A percentile compares a stretch with the other conserved stretches of the same genome.
Evolutionary conservation across 805 yeast genomes (phyloP).

Genomic region (Metschnikowia chrysomelidarum): DNA sequence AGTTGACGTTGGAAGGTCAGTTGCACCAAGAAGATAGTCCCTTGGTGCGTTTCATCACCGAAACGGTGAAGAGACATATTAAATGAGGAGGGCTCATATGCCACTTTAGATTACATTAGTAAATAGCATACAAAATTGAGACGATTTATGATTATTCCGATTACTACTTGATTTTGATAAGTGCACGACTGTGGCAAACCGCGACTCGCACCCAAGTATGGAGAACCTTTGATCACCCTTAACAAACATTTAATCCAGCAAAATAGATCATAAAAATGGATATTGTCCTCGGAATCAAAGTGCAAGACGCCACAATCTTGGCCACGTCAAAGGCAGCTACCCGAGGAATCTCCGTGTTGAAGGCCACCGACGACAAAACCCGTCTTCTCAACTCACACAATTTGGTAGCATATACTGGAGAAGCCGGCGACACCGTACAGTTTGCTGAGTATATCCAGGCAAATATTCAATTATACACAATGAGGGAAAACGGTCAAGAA

Average conservation of each 20-base stretch:
- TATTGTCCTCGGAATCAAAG: slow-evolving; percentile 81
- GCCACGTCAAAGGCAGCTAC: slow-evolving; percentile 96
- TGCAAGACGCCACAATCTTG: slow-evolving; percentile 74
- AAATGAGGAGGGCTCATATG: slow-evolving; percentile 1
- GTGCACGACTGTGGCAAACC: slow-evolving; percentile 20
- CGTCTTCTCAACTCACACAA: slow-evolving; percentile 70
- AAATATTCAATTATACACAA: slow-evolving; percentile 80
- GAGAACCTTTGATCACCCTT: background rate
- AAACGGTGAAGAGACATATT: slow-evolving; percentile 25
- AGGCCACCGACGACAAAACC: slow-evolving; percentile 79
- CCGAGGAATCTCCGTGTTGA: slow-evolving; percentile 81
- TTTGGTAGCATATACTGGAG: slow-evolving; percentile 89
- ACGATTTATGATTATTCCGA: background rate
- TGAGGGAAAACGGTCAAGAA: slow-evolving; percentile 76
- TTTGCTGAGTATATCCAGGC: slow-evolving; percentile 95
- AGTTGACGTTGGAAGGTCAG: slow-evolving; percentile 52
- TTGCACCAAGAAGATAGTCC: slow-evolving; percentile 47
- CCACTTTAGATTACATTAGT: no score
- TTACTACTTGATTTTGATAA: slow-evolving; percentile 3
- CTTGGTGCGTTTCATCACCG: slow-evolving; percentile 46
- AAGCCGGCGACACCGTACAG: slow-evolving; percentile 93
- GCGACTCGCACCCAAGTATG: no score
- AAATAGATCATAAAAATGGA: no score
- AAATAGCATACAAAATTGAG: slow-evolving; percentile 4
- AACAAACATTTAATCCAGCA: no score